A percentile compares a stretch with the other conserved stretches of the same genome.
These are phyloP conservation scores for Exophiala phaeomuriformis DNA, from an alignment of 2,329 filamentous ascomycete genomes.

Conservation along the genomic window DNA sequence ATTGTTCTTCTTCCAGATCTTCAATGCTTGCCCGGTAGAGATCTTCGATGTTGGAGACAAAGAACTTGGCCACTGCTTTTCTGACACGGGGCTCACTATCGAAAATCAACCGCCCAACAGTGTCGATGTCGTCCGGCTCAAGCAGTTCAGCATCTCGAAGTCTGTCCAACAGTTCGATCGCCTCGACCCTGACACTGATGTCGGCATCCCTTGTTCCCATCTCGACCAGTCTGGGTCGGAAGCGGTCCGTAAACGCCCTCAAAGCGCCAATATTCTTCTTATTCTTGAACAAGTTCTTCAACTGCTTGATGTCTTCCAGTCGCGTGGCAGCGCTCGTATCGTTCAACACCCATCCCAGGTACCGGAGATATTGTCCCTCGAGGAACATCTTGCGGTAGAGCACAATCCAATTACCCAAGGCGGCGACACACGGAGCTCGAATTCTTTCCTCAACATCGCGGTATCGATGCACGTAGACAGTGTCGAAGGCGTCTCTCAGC, in stretches of 20 bases:
- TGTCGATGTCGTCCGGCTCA: slow-evolving; percentile 85
- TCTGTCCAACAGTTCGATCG: slow-evolving; percentile 73
- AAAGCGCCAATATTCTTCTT: slow-evolving; percentile 68
- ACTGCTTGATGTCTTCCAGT: slow-evolving; percentile 77
- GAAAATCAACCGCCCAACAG: slow-evolving; percentile 79
- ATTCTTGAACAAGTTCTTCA: slow-evolving; percentile 70
- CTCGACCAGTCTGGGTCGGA: slow-evolving; percentile 78
- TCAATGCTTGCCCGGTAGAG: slow-evolving; percentile 72
- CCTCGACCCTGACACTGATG: slow-evolving; percentile 66
- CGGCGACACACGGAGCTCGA: slow-evolving; percentile 77
- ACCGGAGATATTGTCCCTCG: slow-evolving; percentile 81
- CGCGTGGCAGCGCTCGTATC: slow-evolving; percentile 68
- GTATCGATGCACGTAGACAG: slow-evolving; percentile 90
- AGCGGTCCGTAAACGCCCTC: slow-evolving; percentile 87
- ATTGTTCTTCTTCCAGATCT: slow-evolving; percentile 72
- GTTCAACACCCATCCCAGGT: slow-evolving; percentile 91
- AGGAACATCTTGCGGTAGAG: slow-evolving; percentile 80
- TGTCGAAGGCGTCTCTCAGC: slow-evolving; percentile 81
- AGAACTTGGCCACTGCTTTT: slow-evolving; percentile 84
- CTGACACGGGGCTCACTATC: slow-evolving; percentile 78
- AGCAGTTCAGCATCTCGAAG: slow-evolving; percentile 78
- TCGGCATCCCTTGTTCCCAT: slow-evolving; percentile 86
- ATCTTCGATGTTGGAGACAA: slow-evolving; percentile 78
- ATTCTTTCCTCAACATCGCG: slow-evolving; percentile 88
- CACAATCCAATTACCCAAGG: slow-evolving; percentile 82